phyloP scores from a whole-genome alignment of 148 eudicot species.

The Drosera capensis region DNA sequence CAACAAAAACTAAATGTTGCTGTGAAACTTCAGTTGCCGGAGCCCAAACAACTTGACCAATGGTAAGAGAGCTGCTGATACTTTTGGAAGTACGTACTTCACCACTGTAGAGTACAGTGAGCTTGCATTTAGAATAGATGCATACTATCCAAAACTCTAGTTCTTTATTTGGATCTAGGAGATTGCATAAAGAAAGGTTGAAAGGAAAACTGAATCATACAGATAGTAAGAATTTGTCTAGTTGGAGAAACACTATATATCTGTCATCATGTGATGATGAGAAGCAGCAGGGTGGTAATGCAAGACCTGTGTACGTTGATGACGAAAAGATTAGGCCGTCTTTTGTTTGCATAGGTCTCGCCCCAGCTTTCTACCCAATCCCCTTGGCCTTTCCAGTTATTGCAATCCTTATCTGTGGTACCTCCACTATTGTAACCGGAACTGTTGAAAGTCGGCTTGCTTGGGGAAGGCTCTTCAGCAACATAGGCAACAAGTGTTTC shows the following conservation, averaged over 20 bases:
- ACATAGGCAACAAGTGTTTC: conserved; percentile 81
- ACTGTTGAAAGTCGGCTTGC: conserved; percentile 46
- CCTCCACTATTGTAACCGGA: conserved; percentile 49
- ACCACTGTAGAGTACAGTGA: conserved; percentile 48
- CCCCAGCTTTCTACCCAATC: conserved; percentile 91
- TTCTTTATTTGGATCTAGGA: no score
- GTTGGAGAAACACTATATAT: no score
- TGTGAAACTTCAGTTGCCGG: conserved; percentile 32
- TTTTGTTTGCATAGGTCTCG: conserved; percentile 72
- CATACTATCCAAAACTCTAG: no score
- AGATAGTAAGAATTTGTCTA: not conserved
- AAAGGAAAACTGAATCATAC: not conserved
- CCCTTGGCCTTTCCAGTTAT: conserved; percentile 91
- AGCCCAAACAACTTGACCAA: conserved; percentile 89
- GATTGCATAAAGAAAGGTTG: not conserved
- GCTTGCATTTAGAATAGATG: no score
- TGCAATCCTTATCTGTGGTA: conserved; percentile 46
- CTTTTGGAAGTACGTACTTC: conserved; percentile 57
- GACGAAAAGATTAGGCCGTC: conserved; percentile 73
- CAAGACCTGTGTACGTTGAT: conserved; percentile 47
- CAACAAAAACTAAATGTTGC: conserved; percentile 71
- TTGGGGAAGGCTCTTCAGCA: conserved; percentile 77
- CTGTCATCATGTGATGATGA: no score
- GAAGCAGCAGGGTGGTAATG: conserved; percentile 6
- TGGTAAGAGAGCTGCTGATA: conserved; percentile 51